Percentiles rank a stretch among this genome's conserved stretches.
Conservation (phyloP, 805 yeast genomes). For the Saccharomycopsis fodiens region DNA sequence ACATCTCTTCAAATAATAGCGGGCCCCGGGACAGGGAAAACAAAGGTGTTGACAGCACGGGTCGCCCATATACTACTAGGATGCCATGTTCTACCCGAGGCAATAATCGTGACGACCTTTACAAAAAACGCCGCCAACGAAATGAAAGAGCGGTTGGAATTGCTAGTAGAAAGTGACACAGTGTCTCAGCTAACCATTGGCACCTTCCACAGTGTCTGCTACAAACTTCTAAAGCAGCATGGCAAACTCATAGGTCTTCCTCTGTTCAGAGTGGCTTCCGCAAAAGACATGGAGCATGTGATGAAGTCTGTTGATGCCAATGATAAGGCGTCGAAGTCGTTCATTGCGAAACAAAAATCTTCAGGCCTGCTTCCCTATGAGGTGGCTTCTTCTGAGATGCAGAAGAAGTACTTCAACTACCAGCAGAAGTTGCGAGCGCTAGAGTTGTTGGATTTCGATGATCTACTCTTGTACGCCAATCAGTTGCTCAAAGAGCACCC, state of each 20-base stretch:
- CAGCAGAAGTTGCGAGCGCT: constrained; percentile 36
- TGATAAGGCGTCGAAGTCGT: constrained; percentile 30
- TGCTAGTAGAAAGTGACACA: constrained; percentile 29
- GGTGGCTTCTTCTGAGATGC: neutral
- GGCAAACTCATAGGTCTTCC: constrained; percentile 42
- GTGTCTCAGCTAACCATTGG: constrained; percentile 56
- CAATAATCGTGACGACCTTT: constrained; percentile 81
- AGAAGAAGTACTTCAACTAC: constrained; percentile 37
- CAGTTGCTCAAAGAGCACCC: constrained; percentile 38
- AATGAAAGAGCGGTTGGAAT: constrained; percentile 55
- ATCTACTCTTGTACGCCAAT: constrained; percentile 53
- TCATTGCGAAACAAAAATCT: constrained; percentile 53
- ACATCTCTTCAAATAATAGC: constrained; percentile 48
- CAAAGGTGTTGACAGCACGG: constrained; percentile 72
- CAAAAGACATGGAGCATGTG: constrained; percentile 46
- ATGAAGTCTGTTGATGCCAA: constrained; percentile 28
- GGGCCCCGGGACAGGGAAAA: constrained; percentile 72
- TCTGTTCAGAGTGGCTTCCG: constrained; percentile 52
- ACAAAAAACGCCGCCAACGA: constrained; percentile 90
- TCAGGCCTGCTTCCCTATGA: constrained; percentile 38
- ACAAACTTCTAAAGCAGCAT: constrained; percentile 45
- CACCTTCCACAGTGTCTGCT: constrained; percentile 84
- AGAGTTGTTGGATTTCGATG: constrained; percentile 72
- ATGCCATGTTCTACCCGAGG: constrained; percentile 46
- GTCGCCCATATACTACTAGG: constrained; percentile 61